Evolutionary conservation across 2,329 filamentous ascomycete species (phyloP).

Genomic region (Leptographium wingfieldii): DNA sequence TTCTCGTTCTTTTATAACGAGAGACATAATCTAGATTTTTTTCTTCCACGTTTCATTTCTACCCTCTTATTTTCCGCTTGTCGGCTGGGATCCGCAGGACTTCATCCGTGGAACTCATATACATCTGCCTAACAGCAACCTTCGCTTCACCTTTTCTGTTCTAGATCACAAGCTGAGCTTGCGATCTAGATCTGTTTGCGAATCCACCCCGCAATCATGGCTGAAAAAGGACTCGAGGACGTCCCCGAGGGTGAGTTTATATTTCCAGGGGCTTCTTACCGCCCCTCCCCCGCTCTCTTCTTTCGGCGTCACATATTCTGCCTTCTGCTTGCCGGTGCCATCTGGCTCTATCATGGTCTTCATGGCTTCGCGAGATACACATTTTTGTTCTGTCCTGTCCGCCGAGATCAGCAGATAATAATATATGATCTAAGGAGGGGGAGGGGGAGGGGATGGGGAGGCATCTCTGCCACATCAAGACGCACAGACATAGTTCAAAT

Average conservation of each 20-base stretch:
- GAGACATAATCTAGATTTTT: conserved; percentile 4
- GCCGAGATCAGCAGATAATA: not conserved
- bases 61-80: conserved; percentile 15
- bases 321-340: not conserved
- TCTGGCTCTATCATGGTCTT: not conserved
- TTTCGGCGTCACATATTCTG: not conserved
- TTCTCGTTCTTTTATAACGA: conserved; percentile 7
- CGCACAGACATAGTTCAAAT: too few relatives aligned
- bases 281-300: not conserved
- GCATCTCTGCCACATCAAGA: not conserved
- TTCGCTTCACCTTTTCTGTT: conserved; percentile 20
- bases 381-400: not conserved
- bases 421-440: not conserved
- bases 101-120: conserved; percentile 18
- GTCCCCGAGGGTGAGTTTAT: conserved; percentile 77
- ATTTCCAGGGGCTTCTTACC: not conserved
- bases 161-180: conserved; percentile 69
- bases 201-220: conserved; percentile 76
- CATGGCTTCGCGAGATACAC: not conserved
- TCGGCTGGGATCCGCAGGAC: conserved; percentile 18
- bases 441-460: not conserved
- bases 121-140: conserved; percentile 25
- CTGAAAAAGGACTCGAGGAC: conserved; percentile 98
- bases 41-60: not conserved
- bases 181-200: conserved; percentile 53